Conservation (phyloP, 306 rosid genomes). For the Begonia masoniana region DNA sequence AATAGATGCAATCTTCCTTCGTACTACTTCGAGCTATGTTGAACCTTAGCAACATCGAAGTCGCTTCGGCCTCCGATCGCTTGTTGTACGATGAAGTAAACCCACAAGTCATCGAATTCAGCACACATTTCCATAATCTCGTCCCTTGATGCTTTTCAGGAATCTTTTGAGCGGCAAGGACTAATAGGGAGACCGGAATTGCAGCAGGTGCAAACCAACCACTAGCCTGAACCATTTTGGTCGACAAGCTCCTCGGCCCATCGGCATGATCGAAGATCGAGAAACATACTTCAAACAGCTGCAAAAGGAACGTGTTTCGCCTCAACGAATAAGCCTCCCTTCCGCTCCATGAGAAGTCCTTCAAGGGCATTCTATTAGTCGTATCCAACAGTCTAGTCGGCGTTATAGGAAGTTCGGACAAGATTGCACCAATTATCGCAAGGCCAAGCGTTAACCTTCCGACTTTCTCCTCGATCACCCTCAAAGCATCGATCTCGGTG, state of each 20-base stretch:
- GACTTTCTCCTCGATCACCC: constrained; percentile 66
- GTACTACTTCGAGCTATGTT: constrained; percentile 53
- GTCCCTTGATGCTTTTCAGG: constrained; percentile 40
- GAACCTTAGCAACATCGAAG: constrained; percentile 70
- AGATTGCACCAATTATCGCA: constrained; percentile 57
- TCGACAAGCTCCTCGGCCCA: constrained; percentile 77
- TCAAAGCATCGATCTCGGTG: constrained; percentile 59
- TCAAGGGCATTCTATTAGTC: constrained; percentile 69
- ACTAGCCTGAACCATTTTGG: constrained; percentile 72
- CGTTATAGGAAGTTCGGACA: constrained; percentile 72
- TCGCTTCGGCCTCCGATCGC: constrained; percentile 68
- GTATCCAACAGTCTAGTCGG: constrained; percentile 72
- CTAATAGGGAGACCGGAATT: constrained; percentile 47
- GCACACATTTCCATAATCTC: constrained; percentile 36
- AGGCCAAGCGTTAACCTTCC: constrained; percentile 68
- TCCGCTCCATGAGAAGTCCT: constrained; percentile 59
- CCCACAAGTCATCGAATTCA: constrained; percentile 46
- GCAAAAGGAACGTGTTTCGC: constrained; percentile 53
- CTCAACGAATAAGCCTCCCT: constrained; percentile 38
- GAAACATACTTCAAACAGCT: constrained; percentile 81
- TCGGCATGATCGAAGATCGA: constrained; percentile 87
- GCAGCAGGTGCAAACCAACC: constrained; percentile 81
- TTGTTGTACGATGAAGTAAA: constrained; percentile 40
- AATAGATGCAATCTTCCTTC: constrained; percentile 36
- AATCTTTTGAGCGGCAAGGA: constrained; percentile 56